phyloP scores from a whole-genome alignment of 1,284 basidiomycete species.

The Caloboletus firmus region DNA sequence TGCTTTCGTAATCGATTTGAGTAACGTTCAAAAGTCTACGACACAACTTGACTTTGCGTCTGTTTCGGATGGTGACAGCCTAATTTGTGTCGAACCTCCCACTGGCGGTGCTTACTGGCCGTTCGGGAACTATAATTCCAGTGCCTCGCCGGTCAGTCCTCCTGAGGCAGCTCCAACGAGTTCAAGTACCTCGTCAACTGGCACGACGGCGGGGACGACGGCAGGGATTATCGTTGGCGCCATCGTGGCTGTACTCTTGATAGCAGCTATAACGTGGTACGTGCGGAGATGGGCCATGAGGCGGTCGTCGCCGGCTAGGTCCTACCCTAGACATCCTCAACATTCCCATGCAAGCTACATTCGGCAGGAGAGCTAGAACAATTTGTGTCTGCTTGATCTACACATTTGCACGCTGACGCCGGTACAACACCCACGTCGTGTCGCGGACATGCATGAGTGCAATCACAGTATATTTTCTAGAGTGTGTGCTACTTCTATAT shows the following conservation, averaged over 20 bases:
- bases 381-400: neutral
- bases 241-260: conserved; percentile 45
- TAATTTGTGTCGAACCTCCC: conserved; percentile 69
- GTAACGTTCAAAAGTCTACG: conserved; percentile 41
- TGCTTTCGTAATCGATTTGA: conserved; percentile 58
- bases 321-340: neutral
- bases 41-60: conserved; percentile 54
- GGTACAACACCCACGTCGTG: neutral
- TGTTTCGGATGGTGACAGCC: conserved; percentile 52
- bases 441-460: neutral
- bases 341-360: conserved; percentile 5
- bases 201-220: conserved; percentile 43
- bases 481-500: neutral
- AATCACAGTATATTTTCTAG: neutral
- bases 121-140: conserved; percentile 49
- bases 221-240: conserved; percentile 58
- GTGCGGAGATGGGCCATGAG: conserved; percentile 49
- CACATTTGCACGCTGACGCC: neutral
- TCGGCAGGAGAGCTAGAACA: conserved; percentile 1
- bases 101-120: conserved; percentile 73
- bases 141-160: conserved; percentile 13
- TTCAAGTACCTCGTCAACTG: conserved; percentile 32
- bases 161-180: conserved; percentile 18
- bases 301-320: conserved; percentile 18
- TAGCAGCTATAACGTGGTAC: conserved; percentile 46